Base-by-base conservation (phyloP, 192 early-diverging fungal genomes). In the Funneliformis geosporum region DNA sequence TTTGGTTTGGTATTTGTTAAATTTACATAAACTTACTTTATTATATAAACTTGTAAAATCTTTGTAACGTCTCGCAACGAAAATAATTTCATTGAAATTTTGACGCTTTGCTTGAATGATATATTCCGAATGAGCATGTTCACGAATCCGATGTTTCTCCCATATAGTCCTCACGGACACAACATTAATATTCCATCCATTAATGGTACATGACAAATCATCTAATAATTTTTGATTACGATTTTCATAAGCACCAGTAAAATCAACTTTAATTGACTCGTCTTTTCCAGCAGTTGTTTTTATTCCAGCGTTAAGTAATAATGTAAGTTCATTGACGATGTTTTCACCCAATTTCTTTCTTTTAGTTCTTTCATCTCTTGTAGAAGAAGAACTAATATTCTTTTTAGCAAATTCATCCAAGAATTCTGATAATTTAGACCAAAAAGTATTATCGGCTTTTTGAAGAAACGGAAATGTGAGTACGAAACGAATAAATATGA, bases 401-500 rank as follows among this genome's bases (percentile, higher is more conserved):
- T 84, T 33, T 76, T 85, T 87, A 14, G 75, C 65, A 74, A 86
- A 87, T 74, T 90, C 87, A 8, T 83, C 80, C 11, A 90, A 38
- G 40, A 90, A 90, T 0, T 74, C 72, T 50, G 86, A 80, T 2
- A 84, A 42, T 68, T 90, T 90, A 2, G 50, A 55, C 89, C 89
- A 90, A 40, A 90, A 85, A 1, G 77, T 73, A 6, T 60, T 72
- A 3, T 83, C 76, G 16, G 70, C 73, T 12, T 83, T 80, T 23
- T 85, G 82, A 16, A 90, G 77, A 38, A 90, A 85, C 11, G 89
- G 89, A 25, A 90, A 90, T 12, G 83, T 81, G 4, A 83, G 70
- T 12, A 90, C 80, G 27, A 85, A 82, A 28, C 80, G 79, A 42
- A 82, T 81, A 46, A 87, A 87, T 11, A 88, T 28, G 75, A 86